Base-by-base conservation (phyloP, 2,329 filamentous ascomycete species). In the Fusarium mundagurra region DNA sequence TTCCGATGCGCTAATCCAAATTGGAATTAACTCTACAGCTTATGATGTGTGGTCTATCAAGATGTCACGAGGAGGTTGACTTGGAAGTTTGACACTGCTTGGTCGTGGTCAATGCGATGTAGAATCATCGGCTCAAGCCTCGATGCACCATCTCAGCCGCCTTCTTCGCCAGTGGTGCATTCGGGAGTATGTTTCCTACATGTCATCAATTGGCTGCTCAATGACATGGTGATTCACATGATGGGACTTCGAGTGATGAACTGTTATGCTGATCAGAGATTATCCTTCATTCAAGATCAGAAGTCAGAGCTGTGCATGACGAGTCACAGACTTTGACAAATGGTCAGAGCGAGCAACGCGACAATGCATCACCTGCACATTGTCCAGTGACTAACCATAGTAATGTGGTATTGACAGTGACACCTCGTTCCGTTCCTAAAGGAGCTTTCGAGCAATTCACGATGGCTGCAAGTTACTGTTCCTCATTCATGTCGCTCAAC, bases 81-180 rank as follows among this genome's bases (percentile, higher is more conserved):
- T 22, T 29, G 24, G 16, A 22, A 18, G 3, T 2, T 8, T 6
- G 44, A 47, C 17, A 9, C 4, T 22, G 6, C 6, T 14, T 22
- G 27, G 13, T 22, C 20, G 9, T 22, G 6, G 44, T 22, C 2
- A 3, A 20, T 27, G 12, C 3, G 41, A 44, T 44, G 14, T 7
- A 47, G 24, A 29, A 20, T 5, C 6, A 27, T 14, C 5, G 5
- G 12, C 44, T 27, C 14, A 43, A n/a, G 17, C 8, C 12, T 9
- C 13, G 11, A 4, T 27, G 12, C 7, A 45, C 10, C 18, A 27
- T 27, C 24, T 16, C 18, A 10, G 12, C 5, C 0, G 8, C 2
- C 90, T 95, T 11, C 87, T 98, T 53, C 86, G 89, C 38, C 82
- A 89, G 95, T 45, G 96, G 95, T 63, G 92, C 93, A 22, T 98